phyloP scores from a whole-genome alignment of 768 basidiomycete species.

The Leccinum boreale region DNA sequence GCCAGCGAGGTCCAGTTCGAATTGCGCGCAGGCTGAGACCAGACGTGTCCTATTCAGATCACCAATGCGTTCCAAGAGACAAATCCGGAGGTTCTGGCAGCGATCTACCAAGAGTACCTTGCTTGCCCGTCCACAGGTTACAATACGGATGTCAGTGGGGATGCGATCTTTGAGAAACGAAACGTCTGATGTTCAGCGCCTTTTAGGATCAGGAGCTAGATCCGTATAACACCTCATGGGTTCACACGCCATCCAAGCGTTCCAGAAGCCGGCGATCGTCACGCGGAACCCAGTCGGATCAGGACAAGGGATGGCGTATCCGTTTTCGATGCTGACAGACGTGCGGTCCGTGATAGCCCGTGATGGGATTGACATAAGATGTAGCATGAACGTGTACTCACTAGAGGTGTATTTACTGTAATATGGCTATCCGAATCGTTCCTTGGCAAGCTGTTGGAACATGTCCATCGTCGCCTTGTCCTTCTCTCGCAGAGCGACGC shows the following conservation, averaged over 20 bases:
- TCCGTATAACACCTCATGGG: slow-evolving; percentile 42
- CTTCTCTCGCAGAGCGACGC: slow-evolving; percentile 63
- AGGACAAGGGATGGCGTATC: background rate
- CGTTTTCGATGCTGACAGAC: background rate
- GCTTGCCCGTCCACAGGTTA: background rate
- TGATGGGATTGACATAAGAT: background rate
- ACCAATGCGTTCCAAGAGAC: slow-evolving; percentile 9
- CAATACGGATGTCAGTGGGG: slow-evolving; percentile 1
- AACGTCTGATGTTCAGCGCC: background rate
- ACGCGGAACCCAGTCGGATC: background rate
- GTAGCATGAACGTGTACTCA: slow-evolving; percentile 11
- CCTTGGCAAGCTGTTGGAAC: slow-evolving; percentile 90
- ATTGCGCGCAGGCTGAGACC: background rate
- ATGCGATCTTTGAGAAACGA: background rate
- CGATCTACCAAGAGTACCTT: slow-evolving; percentile 11
- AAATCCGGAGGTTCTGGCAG: slow-evolving; percentile 1
- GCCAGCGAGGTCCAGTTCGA: background rate
- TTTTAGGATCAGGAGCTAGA: slow-evolving; percentile 28
- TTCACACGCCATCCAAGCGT: background rate
- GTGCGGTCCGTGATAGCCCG: background rate
- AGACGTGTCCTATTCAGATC: slow-evolving; percentile 7
- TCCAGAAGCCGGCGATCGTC: background rate
- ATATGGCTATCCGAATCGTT: slow-evolving; percentile 65
- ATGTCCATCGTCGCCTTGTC: slow-evolving; percentile 95
- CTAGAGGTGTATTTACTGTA: slow-evolving; percentile 3